These are phyloP conservation scores for Lenwebbia sp. DNA, from an alignment of 345 rosid species.

Conservation along the genomic window DNA sequence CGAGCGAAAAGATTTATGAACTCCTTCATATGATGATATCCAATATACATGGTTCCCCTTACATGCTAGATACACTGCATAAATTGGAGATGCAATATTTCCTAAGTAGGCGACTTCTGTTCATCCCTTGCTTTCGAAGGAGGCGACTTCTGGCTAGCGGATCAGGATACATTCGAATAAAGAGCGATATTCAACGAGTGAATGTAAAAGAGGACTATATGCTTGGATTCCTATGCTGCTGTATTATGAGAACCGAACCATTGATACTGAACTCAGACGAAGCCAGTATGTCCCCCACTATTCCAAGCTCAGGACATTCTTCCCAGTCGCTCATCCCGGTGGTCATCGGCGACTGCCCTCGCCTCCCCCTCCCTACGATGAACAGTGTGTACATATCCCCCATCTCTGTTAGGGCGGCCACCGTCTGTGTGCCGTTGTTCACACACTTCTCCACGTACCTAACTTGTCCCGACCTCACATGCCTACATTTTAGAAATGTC, in stretches of 20 bases:
- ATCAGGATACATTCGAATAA: not conserved
- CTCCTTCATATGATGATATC: not conserved
- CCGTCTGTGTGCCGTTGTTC: constrained; percentile 30
- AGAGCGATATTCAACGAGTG: too few relatives aligned
- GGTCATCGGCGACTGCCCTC: constrained; percentile 35
- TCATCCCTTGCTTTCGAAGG: not conserved
- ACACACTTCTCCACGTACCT: constrained; percentile 47
- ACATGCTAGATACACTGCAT: not conserved
- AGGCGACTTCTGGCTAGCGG: not conserved
- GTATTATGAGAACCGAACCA: constrained; percentile 63
- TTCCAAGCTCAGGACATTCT: constrained; percentile 75
- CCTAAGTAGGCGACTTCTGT: not conserved
- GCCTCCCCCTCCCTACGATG: constrained; percentile 55
- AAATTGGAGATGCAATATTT: not conserved
- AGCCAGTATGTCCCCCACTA: constrained; percentile 59
- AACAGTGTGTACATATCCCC: constrained; percentile 45
- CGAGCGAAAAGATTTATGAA: not conserved
- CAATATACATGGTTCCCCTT: not conserved
- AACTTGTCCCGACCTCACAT: constrained; percentile 45
- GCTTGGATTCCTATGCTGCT: constrained; percentile 39
- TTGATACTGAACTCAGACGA: constrained; percentile 38
- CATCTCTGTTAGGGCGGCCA: constrained; percentile 31
- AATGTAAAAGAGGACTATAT: not conserved
- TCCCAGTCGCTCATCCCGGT: constrained; percentile 82
- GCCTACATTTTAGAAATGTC: constrained; percentile 13